Conservation (phyloP, 441 rosid genomes). For the Francoa sonchifolia region DNA sequence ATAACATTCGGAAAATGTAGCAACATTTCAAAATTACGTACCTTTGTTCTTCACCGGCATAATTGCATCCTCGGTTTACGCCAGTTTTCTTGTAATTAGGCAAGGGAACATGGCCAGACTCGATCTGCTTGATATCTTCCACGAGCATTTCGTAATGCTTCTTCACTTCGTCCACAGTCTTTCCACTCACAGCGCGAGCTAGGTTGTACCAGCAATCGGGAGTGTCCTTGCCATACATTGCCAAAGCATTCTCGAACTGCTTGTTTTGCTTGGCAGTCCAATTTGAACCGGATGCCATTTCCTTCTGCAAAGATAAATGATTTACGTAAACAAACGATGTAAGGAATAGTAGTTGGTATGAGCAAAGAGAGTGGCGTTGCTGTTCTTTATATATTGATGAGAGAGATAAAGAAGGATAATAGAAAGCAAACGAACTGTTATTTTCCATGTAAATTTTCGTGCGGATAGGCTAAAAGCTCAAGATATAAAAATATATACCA, state of each 20-base stretch:
- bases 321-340: too few species aligned
- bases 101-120: conserved; percentile 43
- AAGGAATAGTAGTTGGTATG: conserved; percentile 1
- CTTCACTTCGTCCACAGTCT: conserved; percentile 53
- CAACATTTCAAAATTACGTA: not conserved
- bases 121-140: conserved; percentile 41
- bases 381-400: conserved; percentile 15
- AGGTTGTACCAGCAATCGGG: conserved; percentile 29
- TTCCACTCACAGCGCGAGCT: conserved; percentile 57
- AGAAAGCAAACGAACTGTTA: conserved; percentile 1
- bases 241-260: conserved; percentile 52
- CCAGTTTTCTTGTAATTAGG: conserved; percentile 34
- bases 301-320: too few species aligned
- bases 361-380: not conserved
- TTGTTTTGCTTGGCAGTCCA: conserved; percentile 62
- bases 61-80: conserved; percentile 10
- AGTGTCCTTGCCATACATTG: conserved; percentile 36
- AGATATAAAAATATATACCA: too few species aligned
- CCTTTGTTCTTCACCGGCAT: conserved; percentile 35
- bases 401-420: not conserved
- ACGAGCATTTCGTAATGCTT: conserved; percentile 41
- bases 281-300: conserved; percentile 28
- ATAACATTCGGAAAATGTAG: not conserved
- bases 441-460: too few species aligned
- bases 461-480: too few species aligned